Base-by-base conservation (phyloP, 495 filamentous ascomycete species). In the Lasiosphaeria ovina region DNA sequence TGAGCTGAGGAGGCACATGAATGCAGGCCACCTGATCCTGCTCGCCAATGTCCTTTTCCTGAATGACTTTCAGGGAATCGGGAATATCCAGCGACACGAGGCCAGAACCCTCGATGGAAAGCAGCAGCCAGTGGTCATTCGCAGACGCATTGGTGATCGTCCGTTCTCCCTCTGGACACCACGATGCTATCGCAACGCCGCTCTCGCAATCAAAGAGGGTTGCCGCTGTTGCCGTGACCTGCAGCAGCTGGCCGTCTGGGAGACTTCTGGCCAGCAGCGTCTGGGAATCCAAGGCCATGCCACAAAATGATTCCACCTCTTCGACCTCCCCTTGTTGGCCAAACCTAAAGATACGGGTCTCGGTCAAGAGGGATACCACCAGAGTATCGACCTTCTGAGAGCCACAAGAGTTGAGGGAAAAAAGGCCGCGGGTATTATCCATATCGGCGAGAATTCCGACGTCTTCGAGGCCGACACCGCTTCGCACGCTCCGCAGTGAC, bases 401-500 rank as follows among this genome's bases (percentile, higher is more conserved):
- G 9, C 72, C 69, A 45, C 73, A 72, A 42, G 85, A 87, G 63
- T 80, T 79, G 11, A 84, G 55, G 7, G 80, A 72, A 64, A 78
- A 83, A 9, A 98, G 69, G 38, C 85, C 85, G 31, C 84, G 83
- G 31, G 92, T 89, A 63, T 89, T 82, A 7, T 84, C 78, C 80
- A 97, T 88, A 52, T 95, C 89, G 6, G 85, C 88, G 9, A 99
- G 75, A 16, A 93, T 78, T 33, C 90, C 93, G 11, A 93, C 71
- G 62, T 97, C 93, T 71, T 97, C 91, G 58, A 99, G 80, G 16
- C 94, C 92, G 54, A 99, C 93, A 17, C 94, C 94, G 69, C 92
- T 97, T 38, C 93, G 87, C 34, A 98, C 87, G 67, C 89, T 96
- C 61, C 93, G 77, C 40, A 99, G 69, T 38, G 89, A 92, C 4